Evolutionary conservation across 164 flowering plant genomes (phyloP).

Genomic region (Stephania japonica): DNA sequence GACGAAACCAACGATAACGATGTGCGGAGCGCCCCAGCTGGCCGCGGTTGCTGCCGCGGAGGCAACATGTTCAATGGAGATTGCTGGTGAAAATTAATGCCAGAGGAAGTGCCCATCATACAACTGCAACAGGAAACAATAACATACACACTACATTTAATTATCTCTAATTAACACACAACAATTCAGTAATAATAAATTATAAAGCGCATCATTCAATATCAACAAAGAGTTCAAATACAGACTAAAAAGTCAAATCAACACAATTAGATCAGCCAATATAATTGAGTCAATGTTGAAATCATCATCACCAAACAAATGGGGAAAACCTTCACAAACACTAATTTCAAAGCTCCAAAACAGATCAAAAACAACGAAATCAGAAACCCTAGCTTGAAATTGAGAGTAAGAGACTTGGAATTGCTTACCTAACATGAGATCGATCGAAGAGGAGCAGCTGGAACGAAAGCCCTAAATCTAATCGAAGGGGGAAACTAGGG

Average conservation of each 20-base stretch:
- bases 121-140: slow-evolving; percentile 7
- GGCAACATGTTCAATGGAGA: slow-evolving; percentile 29
- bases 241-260: too few relatives aligned
- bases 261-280: too few relatives aligned
- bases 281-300: too few relatives aligned
- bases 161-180: too few relatives aligned
- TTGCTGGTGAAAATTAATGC: slow-evolving; percentile 24
- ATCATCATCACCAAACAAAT: too few relatives aligned
- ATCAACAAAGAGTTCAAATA: too few relatives aligned
- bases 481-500: neutral
- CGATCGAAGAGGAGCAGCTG: neutral
- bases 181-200: too few relatives aligned
- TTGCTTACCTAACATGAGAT: neutral
- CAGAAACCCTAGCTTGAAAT: neutral
- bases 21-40: slow-evolving; percentile 25
- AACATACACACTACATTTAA: too few relatives aligned
- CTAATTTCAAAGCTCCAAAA: neutral
- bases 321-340: neutral
- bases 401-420: neutral
- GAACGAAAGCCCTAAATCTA: neutral
- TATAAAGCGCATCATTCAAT: too few relatives aligned
- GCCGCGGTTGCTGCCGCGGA: slow-evolving; percentile 31
- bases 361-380: neutral
- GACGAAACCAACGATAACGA: slow-evolving; percentile 28
- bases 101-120: slow-evolving; percentile 28